These are phyloP conservation scores for Ichthyophonus hoferi DNA, from an alignment of 208 protist species.

Conservation along the genomic window DNA sequence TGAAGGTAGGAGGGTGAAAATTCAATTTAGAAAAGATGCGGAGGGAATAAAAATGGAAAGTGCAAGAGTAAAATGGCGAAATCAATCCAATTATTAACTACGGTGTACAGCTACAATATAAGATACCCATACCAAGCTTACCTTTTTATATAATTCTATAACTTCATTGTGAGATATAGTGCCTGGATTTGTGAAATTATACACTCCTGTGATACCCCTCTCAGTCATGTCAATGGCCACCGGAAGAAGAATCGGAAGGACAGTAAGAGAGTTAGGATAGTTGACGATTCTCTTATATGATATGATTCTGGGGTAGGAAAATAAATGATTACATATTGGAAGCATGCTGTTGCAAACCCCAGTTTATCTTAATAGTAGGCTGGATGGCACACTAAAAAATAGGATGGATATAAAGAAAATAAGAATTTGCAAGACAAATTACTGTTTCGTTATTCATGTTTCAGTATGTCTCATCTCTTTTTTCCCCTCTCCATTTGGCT, in stretches of 20 bases:
- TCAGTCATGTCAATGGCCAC: conserved; percentile 57
- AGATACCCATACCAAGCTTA: neutral
- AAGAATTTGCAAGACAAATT: too few relatives aligned
- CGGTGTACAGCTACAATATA: neutral
- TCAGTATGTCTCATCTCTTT: too few relatives aligned
- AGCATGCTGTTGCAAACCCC: too few relatives aligned
- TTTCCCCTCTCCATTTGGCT: too few relatives aligned
- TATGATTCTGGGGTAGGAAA: too few relatives aligned
- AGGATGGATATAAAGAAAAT: too few relatives aligned
- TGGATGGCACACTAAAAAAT: too few relatives aligned
- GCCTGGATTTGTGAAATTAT: conserved; percentile 69
- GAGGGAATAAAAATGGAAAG: neutral
- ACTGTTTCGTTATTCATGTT: too few relatives aligned
- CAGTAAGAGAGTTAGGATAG: conserved; percentile 63
- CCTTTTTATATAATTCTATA: conserved; percentile 60
- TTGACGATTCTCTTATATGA: conserved; percentile 62
- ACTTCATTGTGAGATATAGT: conserved; percentile 66
- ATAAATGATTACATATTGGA: too few relatives aligned
- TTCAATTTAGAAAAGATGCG: neutral
- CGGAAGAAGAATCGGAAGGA: conserved; percentile 61
- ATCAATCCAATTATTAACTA: too few relatives aligned
- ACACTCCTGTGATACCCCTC: conserved; percentile 50
- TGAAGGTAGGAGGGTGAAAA: conserved; percentile 3
- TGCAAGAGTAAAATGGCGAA: neutral
- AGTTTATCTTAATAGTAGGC: too few relatives aligned